Evolutionary conservation across 2,329 filamentous ascomycete species (phyloP).

Genomic region (Neofusicoccum sp.): DNA sequence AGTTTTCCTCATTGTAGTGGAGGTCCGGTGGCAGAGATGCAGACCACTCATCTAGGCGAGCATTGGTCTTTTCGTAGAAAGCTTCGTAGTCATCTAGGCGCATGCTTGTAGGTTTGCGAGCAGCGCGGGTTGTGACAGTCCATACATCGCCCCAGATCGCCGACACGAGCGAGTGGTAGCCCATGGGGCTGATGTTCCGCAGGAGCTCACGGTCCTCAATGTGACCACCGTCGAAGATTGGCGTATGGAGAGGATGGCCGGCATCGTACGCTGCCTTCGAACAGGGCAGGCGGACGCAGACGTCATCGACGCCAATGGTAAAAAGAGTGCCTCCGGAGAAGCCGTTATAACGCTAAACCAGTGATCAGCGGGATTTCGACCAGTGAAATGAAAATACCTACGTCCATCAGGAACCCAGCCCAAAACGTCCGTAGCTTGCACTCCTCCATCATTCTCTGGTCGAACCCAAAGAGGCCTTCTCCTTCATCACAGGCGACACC

Average conservation of each 20-base stretch:
- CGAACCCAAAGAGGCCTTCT: conserved; percentile 56
- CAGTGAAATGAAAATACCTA: conserved; percentile 34
- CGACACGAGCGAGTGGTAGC: conserved; percentile 61
- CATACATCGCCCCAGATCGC: conserved; percentile 66
- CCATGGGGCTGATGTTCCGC: conserved; percentile 50
- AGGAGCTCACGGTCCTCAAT: conserved; percentile 36
- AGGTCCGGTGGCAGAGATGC: conserved; percentile 56
- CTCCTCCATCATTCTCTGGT: conserved; percentile 59
- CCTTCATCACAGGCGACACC: conserved; percentile 43
- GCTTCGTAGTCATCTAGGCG: conserved; percentile 39
- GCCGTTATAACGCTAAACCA: conserved; percentile 56
- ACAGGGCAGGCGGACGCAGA: conserved; percentile 66
- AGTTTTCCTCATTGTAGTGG: conserved; percentile 55
- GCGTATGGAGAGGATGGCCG: conserved; percentile 56
- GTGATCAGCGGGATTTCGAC: conserved; percentile 10
- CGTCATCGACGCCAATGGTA: conserved; percentile 62
- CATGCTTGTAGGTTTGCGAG: conserved; percentile 22
- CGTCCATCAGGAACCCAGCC: conserved; percentile 68
- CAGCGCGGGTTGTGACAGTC: conserved; percentile 56
- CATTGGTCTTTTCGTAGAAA: conserved; percentile 53
- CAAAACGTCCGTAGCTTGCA: conserved; percentile 70
- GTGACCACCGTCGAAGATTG: conserved; percentile 58
- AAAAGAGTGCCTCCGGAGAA: conserved; percentile 52
- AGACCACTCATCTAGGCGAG: conserved; percentile 59
- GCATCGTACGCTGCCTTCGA: conserved; percentile 61